Percentiles rank a stretch among this genome's conserved stretches.
phyloP scores from a whole-genome alignment of 169 alveolate species.

The Babesia caballi region DNA sequence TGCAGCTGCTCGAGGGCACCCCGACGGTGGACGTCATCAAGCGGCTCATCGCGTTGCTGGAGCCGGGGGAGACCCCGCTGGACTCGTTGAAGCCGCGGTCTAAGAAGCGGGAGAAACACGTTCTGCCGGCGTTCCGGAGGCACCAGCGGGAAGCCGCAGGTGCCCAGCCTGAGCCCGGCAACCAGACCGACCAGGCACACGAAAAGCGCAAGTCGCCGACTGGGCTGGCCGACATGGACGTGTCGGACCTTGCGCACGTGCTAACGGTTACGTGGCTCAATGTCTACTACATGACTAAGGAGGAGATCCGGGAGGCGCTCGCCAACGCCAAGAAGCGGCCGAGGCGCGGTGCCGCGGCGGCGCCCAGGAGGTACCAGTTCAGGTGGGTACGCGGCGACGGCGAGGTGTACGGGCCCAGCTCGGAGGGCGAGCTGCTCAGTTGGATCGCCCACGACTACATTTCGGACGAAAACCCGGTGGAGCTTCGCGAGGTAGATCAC shows the following conservation, averaged over 20 bases:
- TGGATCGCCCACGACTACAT: constrained; percentile 55
- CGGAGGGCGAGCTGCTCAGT: constrained; percentile 41
- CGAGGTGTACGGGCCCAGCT: constrained; percentile 43
- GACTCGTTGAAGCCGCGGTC: constrained; percentile 6
- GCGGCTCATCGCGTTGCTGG: constrained; percentile 25
- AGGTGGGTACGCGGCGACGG: constrained; percentile 43
- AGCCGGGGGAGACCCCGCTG: constrained; percentile 51
- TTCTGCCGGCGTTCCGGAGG: constrained; percentile 5
- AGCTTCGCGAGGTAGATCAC: constrained; percentile 19
- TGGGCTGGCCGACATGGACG: constrained; percentile 5
- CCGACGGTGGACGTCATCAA: constrained; percentile 45
- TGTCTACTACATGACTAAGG: constrained; percentile 61
- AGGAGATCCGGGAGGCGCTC: constrained; percentile 41
- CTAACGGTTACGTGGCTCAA: constrained; percentile 59
- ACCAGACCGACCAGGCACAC: not conserved
- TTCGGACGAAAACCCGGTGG: constrained; percentile 51
- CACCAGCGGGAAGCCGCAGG: not conserved
- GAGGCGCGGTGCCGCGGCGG: not conserved
- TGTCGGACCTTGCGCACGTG: constrained; percentile 57
- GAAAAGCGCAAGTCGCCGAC: not conserved
- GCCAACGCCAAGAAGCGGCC: constrained; percentile 8
- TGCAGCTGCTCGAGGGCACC: constrained; percentile 22
- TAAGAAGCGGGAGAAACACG: not conserved
- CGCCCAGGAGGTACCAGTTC: constrained; percentile 27
- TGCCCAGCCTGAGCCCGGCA: not conserved